phyloP scores from a whole-genome alignment of 106 monocot species.

The Agapanthus africanus region DNA sequence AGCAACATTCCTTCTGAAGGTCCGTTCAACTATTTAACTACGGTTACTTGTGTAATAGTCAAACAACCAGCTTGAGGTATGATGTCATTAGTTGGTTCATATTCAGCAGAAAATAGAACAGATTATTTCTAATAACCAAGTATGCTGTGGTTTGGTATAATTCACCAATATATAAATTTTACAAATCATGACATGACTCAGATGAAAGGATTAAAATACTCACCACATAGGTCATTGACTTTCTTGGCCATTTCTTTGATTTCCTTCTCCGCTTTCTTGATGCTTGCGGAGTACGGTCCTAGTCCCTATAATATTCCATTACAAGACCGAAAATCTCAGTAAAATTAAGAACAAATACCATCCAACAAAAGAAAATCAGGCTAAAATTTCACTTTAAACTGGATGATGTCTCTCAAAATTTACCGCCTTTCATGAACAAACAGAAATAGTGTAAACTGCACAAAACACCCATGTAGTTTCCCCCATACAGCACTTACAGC shows the following conservation, averaged over 20 bases:
- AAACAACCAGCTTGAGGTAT: no score
- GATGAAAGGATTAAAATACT: background rate
- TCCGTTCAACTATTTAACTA: no score
- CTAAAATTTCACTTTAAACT: background rate
- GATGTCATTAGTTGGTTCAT: no score
- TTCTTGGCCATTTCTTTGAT: conserved; percentile 92
- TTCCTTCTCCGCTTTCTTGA: conserved; percentile 90
- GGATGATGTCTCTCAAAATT: background rate
- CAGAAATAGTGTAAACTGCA: background rate
- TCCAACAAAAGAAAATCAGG: background rate
- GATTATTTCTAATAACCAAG: no score
- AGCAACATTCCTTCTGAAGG: no score
- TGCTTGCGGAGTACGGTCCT: conserved; percentile 87
- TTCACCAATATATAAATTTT: no score
- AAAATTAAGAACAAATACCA: background rate
- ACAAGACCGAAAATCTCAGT: background rate
- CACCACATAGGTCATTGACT: conserved; percentile 92
- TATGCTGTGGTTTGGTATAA: no score
- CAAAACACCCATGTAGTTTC: no score
- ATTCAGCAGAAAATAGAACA: no score
- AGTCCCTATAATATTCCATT: conserved; percentile 49
- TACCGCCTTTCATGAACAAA: background rate
- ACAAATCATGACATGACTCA: no score
- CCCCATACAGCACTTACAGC: background rate
- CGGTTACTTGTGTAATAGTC: no score